These are phyloP conservation scores for Paragyromitra xinjiangensis DNA, from an alignment of 495 filamentous ascomycete genomes.

Conservation along the genomic window DNA sequence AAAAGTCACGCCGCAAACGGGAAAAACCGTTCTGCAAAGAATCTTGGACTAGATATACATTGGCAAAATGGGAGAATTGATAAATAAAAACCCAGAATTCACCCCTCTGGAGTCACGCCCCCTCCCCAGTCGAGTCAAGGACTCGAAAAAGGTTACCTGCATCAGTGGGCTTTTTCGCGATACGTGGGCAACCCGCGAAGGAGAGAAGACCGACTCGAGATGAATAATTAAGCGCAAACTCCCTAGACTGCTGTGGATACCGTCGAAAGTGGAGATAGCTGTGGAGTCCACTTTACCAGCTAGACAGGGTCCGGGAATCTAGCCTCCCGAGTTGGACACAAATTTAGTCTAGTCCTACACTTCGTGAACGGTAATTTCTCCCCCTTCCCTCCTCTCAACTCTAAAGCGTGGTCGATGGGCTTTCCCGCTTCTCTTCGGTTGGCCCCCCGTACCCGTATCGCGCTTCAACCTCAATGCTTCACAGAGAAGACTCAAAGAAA, in stretches of 20 bases:
- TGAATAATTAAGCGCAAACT: constrained; percentile 10
- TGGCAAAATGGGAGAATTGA: background rate
- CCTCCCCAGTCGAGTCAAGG: constrained; percentile 13
- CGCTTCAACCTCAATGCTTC: background rate
- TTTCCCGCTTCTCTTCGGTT: background rate
- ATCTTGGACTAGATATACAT: background rate
- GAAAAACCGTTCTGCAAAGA: constrained; percentile 40
- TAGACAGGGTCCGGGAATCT: constrained; percentile 10
- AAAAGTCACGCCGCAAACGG: constrained; percentile 39
- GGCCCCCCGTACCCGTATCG: constrained; percentile 12
- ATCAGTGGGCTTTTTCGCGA: constrained; percentile 12
- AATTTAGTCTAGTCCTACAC: background rate
- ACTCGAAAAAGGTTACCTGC: constrained; percentile 29
- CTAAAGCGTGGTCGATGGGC: constrained; percentile 9
- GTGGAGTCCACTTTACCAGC: background rate
- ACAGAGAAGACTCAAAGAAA: constrained; percentile 29
- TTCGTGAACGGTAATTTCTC: background rate
- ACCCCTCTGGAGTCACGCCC: constrained; percentile 8
- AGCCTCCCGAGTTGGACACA: constrained; percentile 13
- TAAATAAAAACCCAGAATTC: background rate
- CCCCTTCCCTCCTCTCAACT: background rate
- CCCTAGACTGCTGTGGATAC: constrained; percentile 6
- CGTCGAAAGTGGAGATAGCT: background rate
- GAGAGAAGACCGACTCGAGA: constrained; percentile 27
- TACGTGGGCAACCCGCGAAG: constrained; percentile 31